Base-by-base conservation (phyloP, 202 grass and related monocot genomes). In the Carex arenaria region DNA sequence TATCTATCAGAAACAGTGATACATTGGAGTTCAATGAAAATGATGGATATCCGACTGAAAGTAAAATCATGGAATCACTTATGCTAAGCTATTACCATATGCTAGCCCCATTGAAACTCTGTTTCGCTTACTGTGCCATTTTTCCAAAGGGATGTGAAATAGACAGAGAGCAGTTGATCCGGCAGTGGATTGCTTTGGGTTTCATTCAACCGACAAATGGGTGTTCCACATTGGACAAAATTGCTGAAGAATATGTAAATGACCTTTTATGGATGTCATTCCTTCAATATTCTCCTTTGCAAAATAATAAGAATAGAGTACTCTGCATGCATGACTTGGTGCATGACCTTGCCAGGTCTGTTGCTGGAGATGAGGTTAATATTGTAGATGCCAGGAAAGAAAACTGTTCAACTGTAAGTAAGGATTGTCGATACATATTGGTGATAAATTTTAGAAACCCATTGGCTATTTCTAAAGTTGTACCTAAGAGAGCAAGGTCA, bases 281-380 rank as follows among this genome's bases (percentile, higher is more conserved):
- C 26, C 72, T 87, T 70, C 61, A 84, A 47, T n/a, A 61, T 63
- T 56, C 78, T 43, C 55, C 56, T 61, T 73, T 72, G 43, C 14
- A 72, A 15, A 45, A 30, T 26, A 78, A 55, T 10, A 72, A 54
- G 19, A 63, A 11, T 57, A 38, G 13, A 55, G 18, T 66, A 59
- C 40, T 79, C 47, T 22, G 78, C 42, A 88, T 88, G 87, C 82
- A 88, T 26, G 64, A 88, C 62, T 19, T 88, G 34, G 42, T 88
- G 28, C 87, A 85, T 67, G 87, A 88, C 1, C 82, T 85, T 60
- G 87, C 87, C 38, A 79, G 64, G 13, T 85, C 18, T 31, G 76
- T 88, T 74, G 82, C 82, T 0, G 64, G 45, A 38, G 87, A 85
- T 88, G 87, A 88, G 67, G 64, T 88, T 76, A 32, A 80, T 80